Percentiles rank a stretch among this genome's conserved stretches.
Evolutionary conservation across 2,329 filamentous ascomycete genomes (phyloP).

Genomic region (Paecilomyces variotii): DNA sequence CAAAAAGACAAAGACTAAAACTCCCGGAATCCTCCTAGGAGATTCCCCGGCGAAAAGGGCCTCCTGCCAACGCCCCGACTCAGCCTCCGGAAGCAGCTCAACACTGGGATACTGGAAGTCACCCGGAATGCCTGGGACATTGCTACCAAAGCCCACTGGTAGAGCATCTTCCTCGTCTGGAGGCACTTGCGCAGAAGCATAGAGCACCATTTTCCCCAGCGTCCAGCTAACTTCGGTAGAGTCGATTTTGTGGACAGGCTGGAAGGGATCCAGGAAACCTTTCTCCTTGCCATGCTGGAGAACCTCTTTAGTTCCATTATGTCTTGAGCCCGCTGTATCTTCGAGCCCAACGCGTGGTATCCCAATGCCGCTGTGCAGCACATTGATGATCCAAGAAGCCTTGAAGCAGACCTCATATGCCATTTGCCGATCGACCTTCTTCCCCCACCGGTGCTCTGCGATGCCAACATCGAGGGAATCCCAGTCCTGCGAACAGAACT

Average conservation of each 20-base stretch:
- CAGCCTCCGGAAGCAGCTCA: conserved; percentile 24
- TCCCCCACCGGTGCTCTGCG: conserved; percentile 59
- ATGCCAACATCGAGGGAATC: conserved; percentile 61
- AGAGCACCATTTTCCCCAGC: conserved; percentile 89
- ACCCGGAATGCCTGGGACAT: conserved; percentile 56
- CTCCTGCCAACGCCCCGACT: conserved; percentile 51
- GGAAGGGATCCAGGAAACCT: conserved; percentile 76
- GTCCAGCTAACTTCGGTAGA: conserved; percentile 95
- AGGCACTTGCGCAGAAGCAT: conserved; percentile 81
- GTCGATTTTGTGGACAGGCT: conserved; percentile 85
- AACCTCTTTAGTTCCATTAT: conserved; percentile 66
- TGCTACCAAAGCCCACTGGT: conserved; percentile 89
- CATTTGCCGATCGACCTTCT: conserved; percentile 64
- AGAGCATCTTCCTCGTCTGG: conserved; percentile 52
- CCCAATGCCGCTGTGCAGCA: conserved; percentile 91
- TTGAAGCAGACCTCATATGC: conserved; percentile 94
- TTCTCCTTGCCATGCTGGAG: conserved; percentile 62
- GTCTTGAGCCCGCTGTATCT: conserved; percentile 42
- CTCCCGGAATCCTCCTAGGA: conserved; percentile 61
- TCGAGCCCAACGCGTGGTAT: conserved; percentile 80
- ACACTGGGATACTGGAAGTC: conserved; percentile 73
- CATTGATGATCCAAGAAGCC: conserved; percentile 93
- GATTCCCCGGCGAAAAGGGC: conserved; percentile 58
- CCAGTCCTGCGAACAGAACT: conserved; percentile 85
- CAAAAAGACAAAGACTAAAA: conserved; percentile 71